These are phyloP conservation scores for Exophiala mesophila DNA, from an alignment of 2,329 filamentous ascomycete genomes.

Conservation along the genomic window DNA sequence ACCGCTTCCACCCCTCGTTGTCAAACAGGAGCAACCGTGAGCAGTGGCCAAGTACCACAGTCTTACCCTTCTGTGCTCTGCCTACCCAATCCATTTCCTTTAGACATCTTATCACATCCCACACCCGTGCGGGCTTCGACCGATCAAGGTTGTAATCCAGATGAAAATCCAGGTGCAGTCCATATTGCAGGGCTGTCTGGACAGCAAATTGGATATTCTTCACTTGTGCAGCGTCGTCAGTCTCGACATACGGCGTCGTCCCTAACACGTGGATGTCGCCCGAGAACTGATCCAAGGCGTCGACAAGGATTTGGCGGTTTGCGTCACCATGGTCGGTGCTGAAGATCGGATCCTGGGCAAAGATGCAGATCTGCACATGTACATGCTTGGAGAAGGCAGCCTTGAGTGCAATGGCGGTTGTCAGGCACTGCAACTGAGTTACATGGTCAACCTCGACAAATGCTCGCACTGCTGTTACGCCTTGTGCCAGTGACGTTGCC, in stretches of 20 bases:
- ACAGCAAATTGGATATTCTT: constrained; percentile 62
- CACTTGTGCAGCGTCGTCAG: constrained; percentile 42
- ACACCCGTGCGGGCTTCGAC: constrained; percentile 47
- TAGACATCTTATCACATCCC: constrained; percentile 51
- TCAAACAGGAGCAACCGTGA: constrained; percentile 58
- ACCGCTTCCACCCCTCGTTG: constrained; percentile 44
- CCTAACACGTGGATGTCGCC: constrained; percentile 55
- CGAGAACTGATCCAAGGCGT: constrained; percentile 37
- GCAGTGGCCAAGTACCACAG: constrained; percentile 62
- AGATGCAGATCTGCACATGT: constrained; percentile 62
- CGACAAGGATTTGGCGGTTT: constrained; percentile 49
- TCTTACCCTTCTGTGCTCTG: constrained; percentile 37
- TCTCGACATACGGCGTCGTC: constrained; percentile 67
- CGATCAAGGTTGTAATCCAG: constrained; percentile 63
- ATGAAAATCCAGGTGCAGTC: constrained; percentile 63
- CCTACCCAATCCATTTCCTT: constrained; percentile 47
- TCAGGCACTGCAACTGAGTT: constrained; percentile 54
- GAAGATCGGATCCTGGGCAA: constrained; percentile 66
- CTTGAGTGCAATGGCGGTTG: constrained; percentile 55
- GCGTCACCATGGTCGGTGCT: constrained; percentile 48
- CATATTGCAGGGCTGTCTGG: constrained; percentile 45
- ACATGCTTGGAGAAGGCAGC: constrained; percentile 49
- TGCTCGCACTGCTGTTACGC: constrained; percentile 64
- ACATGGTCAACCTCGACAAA: constrained; percentile 67
- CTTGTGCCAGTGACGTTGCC: constrained; percentile 58